Evolutionary conservation across 495 filamentous ascomycete genomes (phyloP).

Genomic region (Amniculicola lignicola): DNA sequence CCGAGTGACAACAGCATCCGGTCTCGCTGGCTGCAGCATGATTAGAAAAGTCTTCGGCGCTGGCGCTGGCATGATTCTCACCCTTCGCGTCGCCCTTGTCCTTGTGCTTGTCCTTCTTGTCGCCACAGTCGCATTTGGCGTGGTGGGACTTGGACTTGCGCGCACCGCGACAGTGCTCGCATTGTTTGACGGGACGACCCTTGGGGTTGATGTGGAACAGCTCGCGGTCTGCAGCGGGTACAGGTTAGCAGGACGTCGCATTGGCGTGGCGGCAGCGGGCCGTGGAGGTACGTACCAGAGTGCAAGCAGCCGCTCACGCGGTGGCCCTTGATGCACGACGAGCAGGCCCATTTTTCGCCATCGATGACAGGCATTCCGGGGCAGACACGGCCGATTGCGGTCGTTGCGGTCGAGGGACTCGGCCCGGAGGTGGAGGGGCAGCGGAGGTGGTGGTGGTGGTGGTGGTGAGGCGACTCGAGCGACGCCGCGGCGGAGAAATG

Average conservation of each 20-base stretch:
- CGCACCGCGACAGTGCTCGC: conserved; percentile 90
- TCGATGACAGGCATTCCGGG: conserved; percentile 35
- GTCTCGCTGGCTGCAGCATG: conserved; percentile 59
- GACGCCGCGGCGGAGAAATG: conserved; percentile 7
- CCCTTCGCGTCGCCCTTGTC: conserved; percentile 55
- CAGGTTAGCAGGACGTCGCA: no score
- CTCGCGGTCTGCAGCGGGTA: conserved; percentile 67
- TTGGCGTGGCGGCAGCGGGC: background rate
- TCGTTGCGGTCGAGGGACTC: conserved; percentile 22
- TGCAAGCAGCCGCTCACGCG: conserved; percentile 46
- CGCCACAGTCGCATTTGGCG: conserved; percentile 95
- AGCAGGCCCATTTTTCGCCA: conserved; percentile 45
- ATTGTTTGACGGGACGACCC: conserved; percentile 97
- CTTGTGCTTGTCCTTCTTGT: conserved; percentile 62
- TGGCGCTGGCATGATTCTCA: conserved; percentile 51
- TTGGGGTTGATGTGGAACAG: conserved; percentile 98
- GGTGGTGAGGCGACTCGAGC: background rate
- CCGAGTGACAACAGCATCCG: conserved; percentile 76
- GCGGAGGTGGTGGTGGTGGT: background rate
- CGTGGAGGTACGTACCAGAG: conserved; percentile 35
- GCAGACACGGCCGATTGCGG: conserved; percentile 32
- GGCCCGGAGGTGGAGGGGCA: conserved; percentile 6
- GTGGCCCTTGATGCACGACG: conserved; percentile 45
- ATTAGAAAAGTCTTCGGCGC: conserved; percentile 45
- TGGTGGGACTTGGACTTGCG: conserved; percentile 96